Evolutionary conservation across 2,329 filamentous ascomycete species (phyloP).

Genomic region (Hortaea sp.): DNA sequence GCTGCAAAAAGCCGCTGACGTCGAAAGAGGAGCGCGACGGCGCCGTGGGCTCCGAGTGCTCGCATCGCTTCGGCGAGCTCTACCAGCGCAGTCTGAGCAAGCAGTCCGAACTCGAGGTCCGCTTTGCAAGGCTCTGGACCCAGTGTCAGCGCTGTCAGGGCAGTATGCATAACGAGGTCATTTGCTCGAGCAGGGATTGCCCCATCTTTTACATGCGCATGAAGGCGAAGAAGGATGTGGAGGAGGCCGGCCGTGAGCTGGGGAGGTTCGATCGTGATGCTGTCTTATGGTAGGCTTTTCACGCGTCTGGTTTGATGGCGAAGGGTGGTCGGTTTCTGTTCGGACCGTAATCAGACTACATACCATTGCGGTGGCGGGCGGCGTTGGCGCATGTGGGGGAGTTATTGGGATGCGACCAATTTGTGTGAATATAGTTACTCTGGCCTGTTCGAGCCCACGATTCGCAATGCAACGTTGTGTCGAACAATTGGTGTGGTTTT

Average conservation of each 20-base stretch:
- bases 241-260: conserved; percentile 86
- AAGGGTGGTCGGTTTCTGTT: background rate
- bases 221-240: conserved; percentile 99
- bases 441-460: too few relatives aligned
- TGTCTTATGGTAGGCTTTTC: conserved; percentile 50
- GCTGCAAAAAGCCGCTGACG: conserved; percentile 90
- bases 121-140: conserved; percentile 90
- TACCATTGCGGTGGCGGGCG: too few relatives aligned
- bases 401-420: too few relatives aligned
- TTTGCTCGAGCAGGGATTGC: conserved; percentile 91
- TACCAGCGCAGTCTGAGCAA: conserved; percentile 86
- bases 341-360: too few relatives aligned
- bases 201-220: conserved; percentile 99
- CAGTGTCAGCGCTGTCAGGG: conserved; percentile 97
- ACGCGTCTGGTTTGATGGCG: background rate
- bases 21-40: conserved; percentile 70
- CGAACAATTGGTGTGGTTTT: too few relatives aligned
- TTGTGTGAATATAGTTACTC: too few relatives aligned
- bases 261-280: conserved; percentile 79
- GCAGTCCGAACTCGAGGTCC: conserved; percentile 83
- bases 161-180: conserved; percentile 96
- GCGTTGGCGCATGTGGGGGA: too few relatives aligned
- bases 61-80: conserved; percentile 75
- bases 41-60: conserved; percentile 80
- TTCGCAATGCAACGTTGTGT: too few relatives aligned